These are phyloP conservation scores for Rubroboletus satanas DNA, from an alignment of 768 basidiomycete species.

Conservation along the genomic window DNA sequence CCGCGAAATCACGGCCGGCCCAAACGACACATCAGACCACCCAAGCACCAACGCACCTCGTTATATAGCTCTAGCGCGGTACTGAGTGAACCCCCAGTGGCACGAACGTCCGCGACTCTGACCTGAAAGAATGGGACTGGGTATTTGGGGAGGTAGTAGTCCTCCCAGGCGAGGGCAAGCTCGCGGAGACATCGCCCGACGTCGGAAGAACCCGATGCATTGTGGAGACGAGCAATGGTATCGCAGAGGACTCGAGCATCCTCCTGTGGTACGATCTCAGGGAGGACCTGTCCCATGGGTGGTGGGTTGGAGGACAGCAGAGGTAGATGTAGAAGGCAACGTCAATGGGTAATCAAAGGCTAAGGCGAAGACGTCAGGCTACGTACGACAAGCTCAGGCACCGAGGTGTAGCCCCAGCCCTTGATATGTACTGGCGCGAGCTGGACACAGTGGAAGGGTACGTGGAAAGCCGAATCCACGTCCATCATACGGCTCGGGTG, in stretches of 20 bases:
- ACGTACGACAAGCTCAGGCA: conserved; percentile 29
- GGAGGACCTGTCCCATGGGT: conserved; percentile 16
- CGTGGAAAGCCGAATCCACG: conserved; percentile 19
- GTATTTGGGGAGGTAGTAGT: conserved; percentile 30
- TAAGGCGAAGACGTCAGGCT: not conserved
- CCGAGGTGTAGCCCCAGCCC: conserved; percentile 27
- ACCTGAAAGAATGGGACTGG: conserved; percentile 32
- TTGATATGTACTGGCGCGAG: conserved; percentile 27
- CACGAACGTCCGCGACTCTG: conserved; percentile 31
- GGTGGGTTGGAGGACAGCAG: no score
- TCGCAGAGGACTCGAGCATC: conserved; percentile 23
- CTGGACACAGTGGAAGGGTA: conserved; percentile 30
- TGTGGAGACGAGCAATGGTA: conserved; percentile 11
- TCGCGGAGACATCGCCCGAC: conserved; percentile 24
- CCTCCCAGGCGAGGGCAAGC: conserved; percentile 30
- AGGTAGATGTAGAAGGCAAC: not conserved
- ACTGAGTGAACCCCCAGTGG: conserved; percentile 28
- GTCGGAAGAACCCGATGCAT: conserved; percentile 13
- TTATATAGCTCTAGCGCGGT: conserved; percentile 30
- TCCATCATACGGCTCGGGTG: conserved; percentile 13
- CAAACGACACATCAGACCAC: not conserved
- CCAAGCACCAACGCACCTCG: conserved; percentile 18
- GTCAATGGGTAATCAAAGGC: conserved; percentile 2
- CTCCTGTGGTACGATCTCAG: conserved; percentile 18
- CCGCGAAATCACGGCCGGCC: not conserved